These are phyloP conservation scores for Tephrocybe sp. DNA, from an alignment of 768 basidiomycete genomes.

Conservation along the genomic window DNA sequence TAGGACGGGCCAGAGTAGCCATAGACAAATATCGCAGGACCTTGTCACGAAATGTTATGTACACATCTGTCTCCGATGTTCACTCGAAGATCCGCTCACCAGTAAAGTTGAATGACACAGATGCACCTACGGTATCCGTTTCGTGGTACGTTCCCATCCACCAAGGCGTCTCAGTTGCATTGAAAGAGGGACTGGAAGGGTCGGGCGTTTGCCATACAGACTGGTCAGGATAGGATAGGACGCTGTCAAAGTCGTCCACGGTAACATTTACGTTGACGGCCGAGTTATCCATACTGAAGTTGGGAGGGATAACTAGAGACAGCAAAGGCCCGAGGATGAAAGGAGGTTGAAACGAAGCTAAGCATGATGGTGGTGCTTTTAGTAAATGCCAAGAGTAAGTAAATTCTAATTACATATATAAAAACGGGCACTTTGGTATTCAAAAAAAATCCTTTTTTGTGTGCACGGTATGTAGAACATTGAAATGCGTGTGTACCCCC, in stretches of 20 bases:
- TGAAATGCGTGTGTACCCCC: too few relatives aligned
- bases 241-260: constrained; percentile 48
- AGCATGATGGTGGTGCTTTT: too few relatives aligned
- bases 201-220: constrained; percentile 45
- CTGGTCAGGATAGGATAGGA: constrained; percentile 39
- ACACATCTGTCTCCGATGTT: background rate
- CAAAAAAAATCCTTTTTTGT: too few relatives aligned
- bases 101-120: constrained; percentile 42
- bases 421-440: too few relatives aligned
- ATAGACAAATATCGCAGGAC: constrained; percentile 44
- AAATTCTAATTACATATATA: too few relatives aligned
- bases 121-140: constrained; percentile 35
- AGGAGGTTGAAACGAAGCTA: too few relatives aligned
- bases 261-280: constrained; percentile 46
- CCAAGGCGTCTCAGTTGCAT: constrained; percentile 34
- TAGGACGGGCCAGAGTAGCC: constrained; percentile 41
- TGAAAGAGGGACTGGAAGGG: constrained; percentile 40
- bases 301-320: too few relatives aligned
- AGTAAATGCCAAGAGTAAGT: too few relatives aligned
- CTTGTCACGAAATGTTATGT: constrained; percentile 17
- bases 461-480: too few relatives aligned
- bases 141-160: constrained; percentile 45
- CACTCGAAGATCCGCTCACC: constrained; percentile 28
- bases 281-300: constrained; percentile 34
- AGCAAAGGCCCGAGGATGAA: background rate